Base-by-base conservation (phyloP, 345 rosid genomes). In the Eutrema japonicum region DNA sequence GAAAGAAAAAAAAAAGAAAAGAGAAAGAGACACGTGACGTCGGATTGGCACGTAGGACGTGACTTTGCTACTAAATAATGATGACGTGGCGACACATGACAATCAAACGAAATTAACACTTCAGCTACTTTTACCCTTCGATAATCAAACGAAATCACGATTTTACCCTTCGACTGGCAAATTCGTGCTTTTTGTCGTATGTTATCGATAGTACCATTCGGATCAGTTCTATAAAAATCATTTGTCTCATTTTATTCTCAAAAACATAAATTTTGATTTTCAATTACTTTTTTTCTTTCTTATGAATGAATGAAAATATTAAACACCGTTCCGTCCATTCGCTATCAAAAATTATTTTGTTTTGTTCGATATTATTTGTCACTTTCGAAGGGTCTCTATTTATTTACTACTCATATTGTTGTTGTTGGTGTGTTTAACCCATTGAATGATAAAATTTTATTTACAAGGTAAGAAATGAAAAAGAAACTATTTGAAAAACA, bases 291-390 rank as follows among this genome's bases (percentile, higher is more conserved):
- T 29, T 27, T 3, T 10, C 0, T 6, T 18, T 53, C 18, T 7
- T n/a, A 29, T 58, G 62, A 41, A 66, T 12, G 22, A 18, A 56
- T 29, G 32, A 3, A 58, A 37, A 4, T 33, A 33, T 22, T 49
- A 58, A 74, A 51, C 67, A 74, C 33, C 26, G 33, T 40, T 41
- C 10, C 14, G 78, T 74, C 55, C 61, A 67, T 58, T 74, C 78
- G 73, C 73, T 74, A 50, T 74, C 78, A 74, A 37, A 54, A 32
- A 57, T 59, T 58, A 32, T 74, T 74, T 74, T 59, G 67, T 74
- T 74, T 58, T 67, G 61, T 67, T 67, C 55, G 45, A 74, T 73
- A 73, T 55, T 46, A 74, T 74, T 66, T 67, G 78, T 66, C 73
- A 49, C 56, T 59, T 41, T 58, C 78, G 18, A 51, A 32, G 54